Conservation (phyloP, 2,329 filamentous ascomycete species). For the Byssochlamys sp. region DNA sequence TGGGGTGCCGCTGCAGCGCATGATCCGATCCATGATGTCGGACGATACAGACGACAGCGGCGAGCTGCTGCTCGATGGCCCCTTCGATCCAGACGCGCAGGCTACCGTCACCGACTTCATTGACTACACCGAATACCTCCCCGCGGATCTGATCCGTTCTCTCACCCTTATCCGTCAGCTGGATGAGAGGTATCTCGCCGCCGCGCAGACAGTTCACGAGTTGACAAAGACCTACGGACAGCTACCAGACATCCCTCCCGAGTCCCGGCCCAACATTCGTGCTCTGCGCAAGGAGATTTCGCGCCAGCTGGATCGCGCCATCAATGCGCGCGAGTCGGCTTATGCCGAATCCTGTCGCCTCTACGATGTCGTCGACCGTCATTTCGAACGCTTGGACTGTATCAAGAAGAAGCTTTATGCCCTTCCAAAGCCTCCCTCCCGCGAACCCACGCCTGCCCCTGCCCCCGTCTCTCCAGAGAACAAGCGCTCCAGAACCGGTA, state of each 20-base stretch:
- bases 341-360: constrained; percentile 49
- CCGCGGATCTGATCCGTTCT: constrained; percentile 54
- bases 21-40: constrained; percentile 21
- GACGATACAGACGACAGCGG: constrained; percentile 34
- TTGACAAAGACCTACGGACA: constrained; percentile 35
- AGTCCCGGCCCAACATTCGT: constrained; percentile 43
- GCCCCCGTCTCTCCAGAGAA: constrained; percentile 11
- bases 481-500: constrained; percentile 32
- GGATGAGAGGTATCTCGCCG: constrained; percentile 36
- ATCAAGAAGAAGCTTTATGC: constrained; percentile 55
- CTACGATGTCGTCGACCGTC: constrained; percentile 49
- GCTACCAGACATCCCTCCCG: constrained; percentile 42
- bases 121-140: constrained; percentile 61
- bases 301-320: constrained; percentile 43
- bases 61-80: constrained; percentile 37
- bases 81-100: constrained; percentile 54
- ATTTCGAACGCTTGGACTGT: constrained; percentile 47
- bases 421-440: constrained; percentile 51
- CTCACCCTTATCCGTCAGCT: constrained; percentile 50
- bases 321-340: constrained; percentile 47
- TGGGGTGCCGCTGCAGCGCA: not conserved
- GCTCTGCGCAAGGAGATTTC: constrained; percentile 49
- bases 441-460: constrained; percentile 49
- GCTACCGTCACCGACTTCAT: constrained; percentile 59
- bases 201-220: constrained; percentile 32